phyloP scores from a whole-genome alignment of 1,139 yeast genomes.

The Yamadazyma dushanensis region DNA sequence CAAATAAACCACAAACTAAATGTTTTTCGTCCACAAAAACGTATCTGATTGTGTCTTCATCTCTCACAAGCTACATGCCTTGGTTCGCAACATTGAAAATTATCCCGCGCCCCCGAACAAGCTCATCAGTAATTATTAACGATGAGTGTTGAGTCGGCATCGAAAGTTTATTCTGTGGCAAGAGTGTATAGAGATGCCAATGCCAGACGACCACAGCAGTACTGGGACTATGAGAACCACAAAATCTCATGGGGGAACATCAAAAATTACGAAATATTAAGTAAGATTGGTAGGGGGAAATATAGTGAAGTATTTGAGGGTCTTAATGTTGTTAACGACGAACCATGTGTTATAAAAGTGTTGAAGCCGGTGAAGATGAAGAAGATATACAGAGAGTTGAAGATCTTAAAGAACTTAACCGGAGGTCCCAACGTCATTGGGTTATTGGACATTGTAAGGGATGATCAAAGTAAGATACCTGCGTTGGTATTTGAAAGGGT shows the following conservation, averaged over 20 bases:
- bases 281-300: constrained; percentile 95
- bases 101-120: background rate
- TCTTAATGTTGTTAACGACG: constrained; percentile 45
- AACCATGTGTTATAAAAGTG: constrained; percentile 69
- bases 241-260: constrained; percentile 72
- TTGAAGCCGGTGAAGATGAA: constrained; percentile 79
- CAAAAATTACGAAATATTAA: constrained; percentile 81
- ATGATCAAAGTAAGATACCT: constrained; percentile 69
- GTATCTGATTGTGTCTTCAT: too few relatives aligned
- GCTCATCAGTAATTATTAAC: background rate
- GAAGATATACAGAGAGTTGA: constrained; percentile 75
- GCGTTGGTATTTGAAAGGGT: constrained; percentile 74
- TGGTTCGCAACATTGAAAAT: too few relatives aligned
- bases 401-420: constrained; percentile 69
- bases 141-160: constrained; percentile 28
- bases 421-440: constrained; percentile 76
- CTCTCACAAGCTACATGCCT: too few relatives aligned
- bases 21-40: too few relatives aligned
- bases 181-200: constrained; percentile 88
- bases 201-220: constrained; percentile 72
- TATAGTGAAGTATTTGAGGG: constrained; percentile 95
- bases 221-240: constrained; percentile 91
- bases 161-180: constrained; percentile 64
- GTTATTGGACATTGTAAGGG: constrained; percentile 73
- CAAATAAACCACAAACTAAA: too few relatives aligned